Base-by-base conservation (phyloP, 129 eudicot species). In the Ambrosia artemisiifolia region DNA sequence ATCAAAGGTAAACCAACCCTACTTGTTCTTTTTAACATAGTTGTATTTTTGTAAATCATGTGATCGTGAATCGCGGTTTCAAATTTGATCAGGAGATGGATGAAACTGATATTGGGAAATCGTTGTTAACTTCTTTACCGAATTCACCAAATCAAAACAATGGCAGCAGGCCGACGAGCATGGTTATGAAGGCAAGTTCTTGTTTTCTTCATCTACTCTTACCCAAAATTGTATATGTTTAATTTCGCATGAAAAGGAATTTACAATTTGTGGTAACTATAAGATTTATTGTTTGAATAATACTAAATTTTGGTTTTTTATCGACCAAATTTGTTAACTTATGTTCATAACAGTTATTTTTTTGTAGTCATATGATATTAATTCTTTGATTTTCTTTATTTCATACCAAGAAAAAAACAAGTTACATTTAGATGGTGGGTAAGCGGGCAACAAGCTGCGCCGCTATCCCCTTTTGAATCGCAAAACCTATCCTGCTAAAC, bases 121-220 rank as follows among this genome's bases (percentile, higher is more conserved):
- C 82, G 12, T 18, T 64, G 77, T 35, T 83, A 64, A 44, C 82
- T 67, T 77, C 85, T 40, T 43, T 82, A 51, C 81, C 85, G 18
- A 86, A 75, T 67, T 84, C 96, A 9, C 90, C 92, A 28, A 84
- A 73, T 71, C 87, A 82, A 35, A 77, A 61, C 72, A 78, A 70
- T 56, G 76, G 80, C 20, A 88, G 88, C 75, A 85, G 84, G 77
- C 96, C 96, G 50, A 83, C 69, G 34, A 90, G 96, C 87, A 90
- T 90, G 96, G 87, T 90, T 38, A 59, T 90, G 59, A 87, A 87
- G 96, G 91, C 78, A 76, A 87, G 95, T 75, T 69, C 71, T 68
- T 35, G 2, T 11, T 18, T 44, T 51, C 47, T 69, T 68, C 18
- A 34, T 10, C 12, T 6, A 34, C 35, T 20, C 5, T 7, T 16